Evolutionary conservation across 2,329 filamentous ascomycete species (phyloP).

Genomic region (Diplodia intermedia): DNA sequence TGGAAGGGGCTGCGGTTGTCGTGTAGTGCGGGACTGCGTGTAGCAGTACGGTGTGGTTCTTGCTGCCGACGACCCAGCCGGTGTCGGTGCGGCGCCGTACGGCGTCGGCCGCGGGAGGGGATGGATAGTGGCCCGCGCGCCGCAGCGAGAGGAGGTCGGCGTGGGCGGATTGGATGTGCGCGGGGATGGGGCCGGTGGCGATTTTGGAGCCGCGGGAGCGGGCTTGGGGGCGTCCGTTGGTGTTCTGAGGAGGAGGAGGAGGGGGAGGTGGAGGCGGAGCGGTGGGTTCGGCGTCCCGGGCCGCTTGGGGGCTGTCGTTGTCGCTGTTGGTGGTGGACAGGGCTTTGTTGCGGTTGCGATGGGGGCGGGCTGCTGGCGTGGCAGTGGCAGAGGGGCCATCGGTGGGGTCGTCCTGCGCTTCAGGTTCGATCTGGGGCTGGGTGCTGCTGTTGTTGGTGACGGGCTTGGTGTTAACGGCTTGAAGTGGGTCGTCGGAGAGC

Average conservation of each 20-base stretch:
- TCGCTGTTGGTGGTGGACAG: no score
- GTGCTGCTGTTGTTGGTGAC: no score
- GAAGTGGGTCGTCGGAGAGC: no score
- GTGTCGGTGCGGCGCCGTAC: not conserved
- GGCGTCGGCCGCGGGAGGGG: not conserved
- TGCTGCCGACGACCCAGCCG: not conserved
- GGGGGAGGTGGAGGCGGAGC: not conserved
- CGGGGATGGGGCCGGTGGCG: not conserved
- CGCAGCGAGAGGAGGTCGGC: not conserved
- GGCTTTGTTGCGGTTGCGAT: no score
- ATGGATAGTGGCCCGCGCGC: not conserved
- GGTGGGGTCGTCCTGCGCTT: no score
- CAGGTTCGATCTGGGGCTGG: no score
- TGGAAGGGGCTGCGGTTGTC: rapidly evolving
- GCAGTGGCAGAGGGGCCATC: no score
- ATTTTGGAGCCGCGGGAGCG: not conserved
- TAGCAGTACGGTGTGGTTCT: not conserved
- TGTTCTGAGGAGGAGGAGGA: not conserved
- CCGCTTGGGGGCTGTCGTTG: no score
- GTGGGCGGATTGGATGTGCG: not conserved
- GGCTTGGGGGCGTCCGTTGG: not conserved
- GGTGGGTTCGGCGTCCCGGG: no score
- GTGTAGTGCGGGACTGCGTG: not conserved
- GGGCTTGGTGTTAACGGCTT: no score
- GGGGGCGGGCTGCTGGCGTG: no score